Base-by-base conservation (phyloP, 2,329 filamentous ascomycete species). In the Beauveria pseudobassiana region DNA sequence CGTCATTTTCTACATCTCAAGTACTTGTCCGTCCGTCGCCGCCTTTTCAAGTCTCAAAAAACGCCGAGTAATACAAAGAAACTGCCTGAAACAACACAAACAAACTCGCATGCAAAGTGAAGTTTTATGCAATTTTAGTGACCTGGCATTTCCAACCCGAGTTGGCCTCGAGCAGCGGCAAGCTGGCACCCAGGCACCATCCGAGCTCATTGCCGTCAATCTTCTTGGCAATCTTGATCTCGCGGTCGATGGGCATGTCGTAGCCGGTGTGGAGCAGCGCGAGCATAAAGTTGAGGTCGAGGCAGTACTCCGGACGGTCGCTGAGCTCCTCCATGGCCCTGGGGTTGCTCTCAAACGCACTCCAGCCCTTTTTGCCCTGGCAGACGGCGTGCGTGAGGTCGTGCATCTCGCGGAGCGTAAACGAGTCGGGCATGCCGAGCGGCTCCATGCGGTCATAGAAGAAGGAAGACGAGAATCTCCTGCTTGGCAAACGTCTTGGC, bases 221-320 rank as follows among this genome's bases (percentile, higher is more conserved):
- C 83, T 97, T 96, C 89, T 99, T 99, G 63, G 93, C 95, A 72
- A 97, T 96, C 82, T 90, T 93, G 67, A 99, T 92, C 76, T 99
- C 95, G 45, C 96, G 85, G 67, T 96, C 91, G 69, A 98, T 87
- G 4, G 93, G 93, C 91, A 99, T 97, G 68, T 98, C 95, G 71
- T 99, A 99, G 3, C 95, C 95, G 6, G 91, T 96, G 76, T 98
- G 93, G 60, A 98, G 79, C 62, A 99, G 80, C 28, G 90, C 90
- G 69, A 96, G 78, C 91, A 97, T 97, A 72, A 98, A 99, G 79
- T 91, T 99, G 69, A 99, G 79, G 75, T 99, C 95, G 69, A 99
- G 78, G 77, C 95, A 99, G 75, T 89, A 90, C 76, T 99, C 93
- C 2, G 95, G 92, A 62, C 93, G 85, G 64, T 84, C 92, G 59